Conservation (phyloP, 2,329 filamentous ascomycete species). For the Colletotrichum sp. region DNA sequence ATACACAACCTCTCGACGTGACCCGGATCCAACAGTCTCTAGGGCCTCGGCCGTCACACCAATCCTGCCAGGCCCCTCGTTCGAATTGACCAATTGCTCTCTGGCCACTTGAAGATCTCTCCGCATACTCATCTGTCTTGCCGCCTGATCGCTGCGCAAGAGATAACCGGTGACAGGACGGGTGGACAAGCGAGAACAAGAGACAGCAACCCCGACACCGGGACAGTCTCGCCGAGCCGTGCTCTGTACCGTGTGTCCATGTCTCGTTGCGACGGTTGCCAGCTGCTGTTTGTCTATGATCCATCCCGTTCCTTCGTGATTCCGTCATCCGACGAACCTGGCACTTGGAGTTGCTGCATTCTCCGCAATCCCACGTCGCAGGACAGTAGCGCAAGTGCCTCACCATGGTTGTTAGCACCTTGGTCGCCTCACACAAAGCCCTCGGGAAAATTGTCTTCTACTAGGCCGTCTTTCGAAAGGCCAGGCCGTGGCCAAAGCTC, state of each 20-base stretch:
- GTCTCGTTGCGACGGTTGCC: background rate
- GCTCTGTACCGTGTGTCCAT: background rate
- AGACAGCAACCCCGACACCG: background rate
- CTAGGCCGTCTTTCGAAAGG: background rate
- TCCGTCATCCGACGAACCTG: constrained; percentile 1
- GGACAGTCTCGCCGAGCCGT: background rate
- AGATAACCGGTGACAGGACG: background rate
- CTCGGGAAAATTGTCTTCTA: background rate
- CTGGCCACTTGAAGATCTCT: background rate
- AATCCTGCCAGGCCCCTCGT: background rate
- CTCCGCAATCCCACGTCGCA: constrained; percentile 5
- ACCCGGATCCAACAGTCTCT: constrained; percentile 5
- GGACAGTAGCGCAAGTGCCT: constrained; percentile 17
- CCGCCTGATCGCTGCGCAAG: background rate
- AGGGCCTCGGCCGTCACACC: background rate
- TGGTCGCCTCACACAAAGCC: background rate
- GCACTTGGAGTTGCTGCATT: background rate
- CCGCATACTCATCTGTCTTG: background rate
- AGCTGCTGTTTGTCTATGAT: background rate
- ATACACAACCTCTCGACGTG: background rate
- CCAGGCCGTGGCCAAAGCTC: background rate
- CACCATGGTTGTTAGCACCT: background rate
- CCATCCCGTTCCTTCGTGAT: background rate
- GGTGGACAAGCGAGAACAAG: background rate
- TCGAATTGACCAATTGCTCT: background rate